phyloP scores from a whole-genome alignment of 2,329 filamentous ascomycete species.

The Aureobasidium uvarum region DNA sequence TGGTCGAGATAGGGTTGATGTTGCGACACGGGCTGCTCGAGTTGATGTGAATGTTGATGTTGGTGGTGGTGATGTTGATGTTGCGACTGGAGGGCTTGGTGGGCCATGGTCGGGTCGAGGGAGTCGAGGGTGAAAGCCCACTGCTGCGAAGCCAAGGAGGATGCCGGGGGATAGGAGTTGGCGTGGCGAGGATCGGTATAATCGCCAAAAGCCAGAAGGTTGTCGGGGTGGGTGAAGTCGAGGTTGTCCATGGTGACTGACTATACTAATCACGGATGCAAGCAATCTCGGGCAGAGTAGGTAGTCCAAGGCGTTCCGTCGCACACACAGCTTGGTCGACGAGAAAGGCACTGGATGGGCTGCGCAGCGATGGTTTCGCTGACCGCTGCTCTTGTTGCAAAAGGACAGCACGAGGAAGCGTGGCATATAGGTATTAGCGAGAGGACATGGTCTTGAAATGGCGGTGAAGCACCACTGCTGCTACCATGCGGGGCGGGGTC shows the following conservation, averaged over 20 bases:
- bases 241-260: conserved; percentile 44
- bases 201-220: conserved; percentile 44
- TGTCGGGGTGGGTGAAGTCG: conserved; percentile 42
- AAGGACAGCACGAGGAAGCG: conserved; percentile 15
- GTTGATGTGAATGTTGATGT: conserved; percentile 20
- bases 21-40: conserved; percentile 13
- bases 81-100: conserved; percentile 31
- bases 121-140: conserved; percentile 30
- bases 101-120: conserved; percentile 34
- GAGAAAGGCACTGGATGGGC: conserved; percentile 4
- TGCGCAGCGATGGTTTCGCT: conserved; percentile 23
- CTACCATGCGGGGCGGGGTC: conserved; percentile 29
- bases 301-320: conserved; percentile 7
- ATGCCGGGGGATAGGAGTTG: conserved; percentile 32
- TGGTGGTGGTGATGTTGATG: conserved; percentile 28
- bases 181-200: conserved; percentile 37
- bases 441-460: conserved; percentile 22
- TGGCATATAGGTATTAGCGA: conserved; percentile 24
- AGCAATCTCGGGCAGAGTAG: conserved; percentile 7
- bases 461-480: conserved; percentile 29
- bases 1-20: conserved; percentile 32
- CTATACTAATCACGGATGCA: conserved; percentile 6
- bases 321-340: conserved; percentile 12
- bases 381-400: conserved; percentile 22
- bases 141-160: conserved; percentile 17